These are phyloP conservation scores for Tubosaeta sp. DNA, from an alignment of 768 basidiomycete species.

Conservation along the genomic window DNA sequence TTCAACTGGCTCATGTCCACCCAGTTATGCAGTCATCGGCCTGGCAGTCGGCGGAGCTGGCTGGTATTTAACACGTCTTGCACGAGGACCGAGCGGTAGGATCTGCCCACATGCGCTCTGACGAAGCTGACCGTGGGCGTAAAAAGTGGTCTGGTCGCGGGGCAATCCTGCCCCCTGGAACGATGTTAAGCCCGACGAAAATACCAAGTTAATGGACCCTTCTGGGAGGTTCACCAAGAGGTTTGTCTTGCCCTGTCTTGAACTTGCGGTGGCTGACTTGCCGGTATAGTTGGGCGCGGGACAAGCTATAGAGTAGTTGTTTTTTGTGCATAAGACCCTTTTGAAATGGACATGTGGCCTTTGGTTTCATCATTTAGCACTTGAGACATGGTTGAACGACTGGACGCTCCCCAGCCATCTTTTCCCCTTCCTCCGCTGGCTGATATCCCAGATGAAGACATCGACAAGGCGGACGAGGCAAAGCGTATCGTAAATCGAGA, in stretches of 20 bases:
- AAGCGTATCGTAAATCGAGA: constrained; percentile 31
- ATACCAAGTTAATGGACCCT: constrained; percentile 64
- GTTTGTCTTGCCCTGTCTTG: constrained; percentile 25
- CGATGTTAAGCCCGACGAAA: constrained; percentile 68
- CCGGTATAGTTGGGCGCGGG: constrained; percentile 63
- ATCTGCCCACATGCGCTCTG: not conserved
- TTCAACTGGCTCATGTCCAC: constrained; percentile 11
- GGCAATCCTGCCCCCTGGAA: constrained; percentile 89
- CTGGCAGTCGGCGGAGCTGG: constrained; percentile 50
- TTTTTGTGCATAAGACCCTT: constrained; percentile 15
- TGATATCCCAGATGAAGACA: constrained; percentile 38
- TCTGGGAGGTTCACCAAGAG: constrained; percentile 74
- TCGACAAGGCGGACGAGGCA: constrained; percentile 37
- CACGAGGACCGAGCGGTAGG: constrained; percentile 51
- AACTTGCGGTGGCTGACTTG: constrained; percentile 1
- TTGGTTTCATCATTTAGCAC: not conserved
- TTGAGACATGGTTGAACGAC: constrained; percentile 35
- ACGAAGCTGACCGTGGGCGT: not conserved
- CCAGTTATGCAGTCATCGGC: constrained; percentile 49
- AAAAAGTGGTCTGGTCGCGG: constrained; percentile 55
- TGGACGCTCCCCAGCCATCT: constrained; percentile 40
- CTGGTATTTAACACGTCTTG: constrained; percentile 67
- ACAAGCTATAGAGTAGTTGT: constrained; percentile 50
- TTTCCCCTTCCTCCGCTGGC: constrained; percentile 37
- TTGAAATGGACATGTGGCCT: not conserved